Conservation (phyloP, 1,139 yeast species). For the Pneumocystis wakefieldiae region DNA sequence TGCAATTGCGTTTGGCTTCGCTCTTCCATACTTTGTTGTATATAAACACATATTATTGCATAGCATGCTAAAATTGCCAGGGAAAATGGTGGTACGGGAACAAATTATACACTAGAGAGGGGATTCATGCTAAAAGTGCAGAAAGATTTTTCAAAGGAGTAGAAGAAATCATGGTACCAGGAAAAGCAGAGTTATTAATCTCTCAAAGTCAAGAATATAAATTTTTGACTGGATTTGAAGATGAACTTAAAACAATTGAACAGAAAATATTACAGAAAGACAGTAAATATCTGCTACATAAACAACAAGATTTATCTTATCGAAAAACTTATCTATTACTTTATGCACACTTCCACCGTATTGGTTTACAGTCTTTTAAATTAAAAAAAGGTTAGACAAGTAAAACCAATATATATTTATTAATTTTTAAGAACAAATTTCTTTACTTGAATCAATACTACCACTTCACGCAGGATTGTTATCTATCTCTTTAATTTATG, state of each 20-base stretch:
- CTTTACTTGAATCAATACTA: constrained; percentile 47
- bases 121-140: constrained; percentile 73
- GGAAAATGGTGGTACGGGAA: constrained; percentile 77
- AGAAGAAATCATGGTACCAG: constrained; percentile 45
- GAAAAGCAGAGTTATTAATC: constrained; percentile 34
- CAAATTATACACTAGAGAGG: constrained; percentile 66
- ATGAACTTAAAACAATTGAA: constrained; percentile 13
- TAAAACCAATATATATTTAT: neutral
- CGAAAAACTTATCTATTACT: neutral
- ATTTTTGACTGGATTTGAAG: constrained; percentile 7
- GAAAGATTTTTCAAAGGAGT: constrained; percentile 51
- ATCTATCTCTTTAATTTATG: constrained; percentile 69
- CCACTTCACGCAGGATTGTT: constrained; percentile 55
- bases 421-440: constrained; percentile 23
- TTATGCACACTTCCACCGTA: constrained; percentile 40
- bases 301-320: neutral
- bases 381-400: neutral
- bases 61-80: neutral
- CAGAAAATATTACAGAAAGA: neutral
- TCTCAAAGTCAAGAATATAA: constrained; percentile 30
- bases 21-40: constrained; percentile 63
- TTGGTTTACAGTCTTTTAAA: constrained; percentile 17
- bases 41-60: constrained; percentile 16
- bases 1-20: constrained; percentile 55
- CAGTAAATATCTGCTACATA: neutral